Evolutionary conservation across 305 asterid species (phyloP), one percentile per base, ranked within the genome.

Genomic region (Fraxinus albicans): DNA sequence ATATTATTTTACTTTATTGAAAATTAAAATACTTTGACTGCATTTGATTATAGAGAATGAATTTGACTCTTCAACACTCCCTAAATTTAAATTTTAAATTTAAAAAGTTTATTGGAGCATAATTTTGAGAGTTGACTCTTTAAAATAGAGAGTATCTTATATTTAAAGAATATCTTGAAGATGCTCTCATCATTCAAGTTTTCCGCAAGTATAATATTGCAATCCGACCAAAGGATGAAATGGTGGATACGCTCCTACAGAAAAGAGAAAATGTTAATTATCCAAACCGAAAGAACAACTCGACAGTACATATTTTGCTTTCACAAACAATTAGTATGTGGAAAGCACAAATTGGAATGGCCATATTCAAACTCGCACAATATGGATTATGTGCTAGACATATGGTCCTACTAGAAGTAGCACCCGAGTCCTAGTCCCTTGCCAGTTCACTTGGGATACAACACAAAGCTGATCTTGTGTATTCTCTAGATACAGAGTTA

Each of bases 171-270:
- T 34, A 34, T 34, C 6, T 34, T 34, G 5, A 4, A 34, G 0
- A 34, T 34, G 36, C 6, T 83, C 91, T 84, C 81, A 96, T 98
- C 99, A 96, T 91, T 96, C 98, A 19, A 96, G 95, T 87, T 93
- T 95, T 72, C 99, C 98, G 65, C 97, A 91, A 72, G 88, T 92
- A 83, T 92, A 92, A 80, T 92, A 88, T 72, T 96, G 98, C 90
- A 95, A 91, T 67, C 99, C 99, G 25, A 91, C 91, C 91, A 93
- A 86, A 29, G 99, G 98, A 87, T 95, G 96, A 79, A 80, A 85
- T n/a, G 86, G 87, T 81, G 94, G 97, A 85, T 96, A 96, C 0
- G 89, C 93, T 86, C 94, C 99, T 95, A 91, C 65, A 70, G 44
- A 44, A 10, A 81, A 88, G 33, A 35, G 53, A 36, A 55, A 25